Base-by-base conservation (phyloP, 768 basidiomycete species). In the Amylocystis lapponica region DNA sequence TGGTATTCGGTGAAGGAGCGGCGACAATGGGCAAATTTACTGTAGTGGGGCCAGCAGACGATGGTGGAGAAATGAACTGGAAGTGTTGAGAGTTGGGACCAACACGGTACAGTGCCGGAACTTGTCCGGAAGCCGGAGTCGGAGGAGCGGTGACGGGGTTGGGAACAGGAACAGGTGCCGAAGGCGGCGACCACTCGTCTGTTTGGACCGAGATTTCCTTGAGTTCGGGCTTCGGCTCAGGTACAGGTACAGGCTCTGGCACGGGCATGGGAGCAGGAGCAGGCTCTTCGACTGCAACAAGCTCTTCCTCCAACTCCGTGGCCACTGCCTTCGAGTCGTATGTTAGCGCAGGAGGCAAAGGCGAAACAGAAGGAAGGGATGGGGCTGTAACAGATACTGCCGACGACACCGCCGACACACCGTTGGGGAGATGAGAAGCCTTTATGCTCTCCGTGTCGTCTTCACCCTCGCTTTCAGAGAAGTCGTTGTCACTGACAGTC, bases 181-280 rank as follows among this genome's bases (percentile, higher is more conserved):
- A 43, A 13, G 57, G 53, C 9, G 77, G 77, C 12, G 58, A 65
- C 83, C 81, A 85, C 38, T 74, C 72, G 48, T 92, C 89, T 1
- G 88, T 91, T 66, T 92, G 88, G 26, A 82, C 79, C 3, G 80
- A 84, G 47, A 79, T 85, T 52, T 92, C 88, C 57, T 70, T 80
- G 25, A 77, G 64, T 52, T 86, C 81, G 0, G 79, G 77, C 58
- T 79, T 85, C 10, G 76, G 78, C 36, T 46, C 46, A 10, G 44
- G 51, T 40, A 63, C 55, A 47, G 41, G 43, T 46, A 40, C 52
- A 23, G 61, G 59, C 7, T 67, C 61, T 31, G 43, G 53, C 47
- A 46, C 39, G 44, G 46, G 45, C 45, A 31, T 60, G 45, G 51
- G 64, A 17, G 54, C 39, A 8, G 46, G 46, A 14, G 29, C 20